Percentiles rank a stretch among this genome's conserved stretches.
phyloP scores from a whole-genome alignment of 2,329 filamentous ascomycete species.

The Claviceps africana region DNA sequence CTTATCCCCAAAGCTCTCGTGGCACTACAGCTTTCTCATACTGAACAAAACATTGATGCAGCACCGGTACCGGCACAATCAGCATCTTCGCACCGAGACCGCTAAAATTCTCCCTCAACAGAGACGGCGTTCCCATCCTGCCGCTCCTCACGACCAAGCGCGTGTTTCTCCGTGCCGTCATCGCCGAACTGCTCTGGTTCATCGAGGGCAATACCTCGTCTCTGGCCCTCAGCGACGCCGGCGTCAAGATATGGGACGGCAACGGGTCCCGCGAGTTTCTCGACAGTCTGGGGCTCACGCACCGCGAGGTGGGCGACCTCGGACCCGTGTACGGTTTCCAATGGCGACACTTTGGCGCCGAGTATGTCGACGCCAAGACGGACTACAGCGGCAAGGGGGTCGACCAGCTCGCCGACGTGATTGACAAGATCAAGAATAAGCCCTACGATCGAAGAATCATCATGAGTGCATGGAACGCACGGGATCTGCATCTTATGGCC shows the following conservation, averaged over 20 bases:
- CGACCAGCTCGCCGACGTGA: conserved; percentile 83
- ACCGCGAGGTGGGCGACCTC: conserved; percentile 77
- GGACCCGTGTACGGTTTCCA: conserved; percentile 97
- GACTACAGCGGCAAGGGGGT: conserved; percentile 84
- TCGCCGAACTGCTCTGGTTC: conserved; percentile 95
- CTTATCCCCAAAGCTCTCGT: too few species aligned
- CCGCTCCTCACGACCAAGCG: conserved; percentile 95
- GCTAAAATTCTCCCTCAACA: conserved; percentile 72
- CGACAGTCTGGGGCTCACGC: conserved; percentile 65
- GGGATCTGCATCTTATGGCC: conserved; percentile 75
- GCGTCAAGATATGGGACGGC: conserved; percentile 96
- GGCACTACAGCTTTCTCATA: not conserved
- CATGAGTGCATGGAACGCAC: conserved; percentile 85
- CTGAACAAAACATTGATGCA: conserved; percentile 18
- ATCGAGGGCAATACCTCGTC: conserved; percentile 74
- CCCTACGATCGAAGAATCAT: conserved; percentile 88
- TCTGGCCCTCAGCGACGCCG: conserved; percentile 56
- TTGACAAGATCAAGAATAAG: conserved; percentile 67
- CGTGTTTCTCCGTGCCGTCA: conserved; percentile 79
- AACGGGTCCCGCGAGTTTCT: conserved; percentile 87
- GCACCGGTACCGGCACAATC: conserved; percentile 85
- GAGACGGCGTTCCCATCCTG: conserved; percentile 49
- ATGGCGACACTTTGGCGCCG: conserved; percentile 94
- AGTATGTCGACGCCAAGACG: conserved; percentile 63
- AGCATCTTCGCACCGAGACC: conserved; percentile 79